Conservation (phyloP, 495 filamentous ascomycete species). For the Penicilliopsis zonata region DNA sequence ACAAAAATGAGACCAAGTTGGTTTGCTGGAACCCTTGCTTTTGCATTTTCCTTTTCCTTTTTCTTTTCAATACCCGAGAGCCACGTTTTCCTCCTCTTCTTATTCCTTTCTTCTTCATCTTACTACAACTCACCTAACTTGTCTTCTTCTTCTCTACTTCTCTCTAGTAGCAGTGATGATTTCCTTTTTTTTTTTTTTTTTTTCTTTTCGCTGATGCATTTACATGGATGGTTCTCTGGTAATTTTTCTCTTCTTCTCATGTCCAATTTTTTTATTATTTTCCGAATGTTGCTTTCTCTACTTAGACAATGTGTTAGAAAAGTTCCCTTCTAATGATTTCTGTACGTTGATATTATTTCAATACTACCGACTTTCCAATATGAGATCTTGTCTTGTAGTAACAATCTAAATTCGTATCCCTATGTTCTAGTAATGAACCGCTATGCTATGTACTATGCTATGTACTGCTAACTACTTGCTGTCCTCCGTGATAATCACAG, state of each 20-base stretch:
- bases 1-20: conserved; percentile 10
- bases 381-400: too few species aligned
- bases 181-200: conserved; percentile 7
- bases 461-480: too few species aligned
- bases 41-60: conserved; percentile 5
- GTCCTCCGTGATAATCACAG: too few species aligned
- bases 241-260: conserved; percentile 1
- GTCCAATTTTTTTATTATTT: conserved; percentile 2
- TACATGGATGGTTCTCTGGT: conserved; percentile 1
- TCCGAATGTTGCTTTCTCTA: conserved; percentile 2
- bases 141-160: conserved; percentile 2
- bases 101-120: conserved; percentile 4
- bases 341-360: conserved; percentile 1
- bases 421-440: too few species aligned
- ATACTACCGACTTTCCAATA: too few species aligned
- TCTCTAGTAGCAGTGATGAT: conserved; percentile 4
- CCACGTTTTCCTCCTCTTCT: conserved; percentile 5
- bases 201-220: conserved; percentile 2
- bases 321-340: conserved; percentile 1
- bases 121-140: conserved; percentile 3
- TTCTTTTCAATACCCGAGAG: conserved; percentile 21
- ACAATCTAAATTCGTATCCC: too few species aligned
- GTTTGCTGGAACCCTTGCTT: conserved; percentile 6
- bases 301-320: conserved; percentile 5
- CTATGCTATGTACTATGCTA: too few species aligned